Conservation (phyloP, 1,284 basidiomycete genomes). For the Ganoderma sp. region DNA sequence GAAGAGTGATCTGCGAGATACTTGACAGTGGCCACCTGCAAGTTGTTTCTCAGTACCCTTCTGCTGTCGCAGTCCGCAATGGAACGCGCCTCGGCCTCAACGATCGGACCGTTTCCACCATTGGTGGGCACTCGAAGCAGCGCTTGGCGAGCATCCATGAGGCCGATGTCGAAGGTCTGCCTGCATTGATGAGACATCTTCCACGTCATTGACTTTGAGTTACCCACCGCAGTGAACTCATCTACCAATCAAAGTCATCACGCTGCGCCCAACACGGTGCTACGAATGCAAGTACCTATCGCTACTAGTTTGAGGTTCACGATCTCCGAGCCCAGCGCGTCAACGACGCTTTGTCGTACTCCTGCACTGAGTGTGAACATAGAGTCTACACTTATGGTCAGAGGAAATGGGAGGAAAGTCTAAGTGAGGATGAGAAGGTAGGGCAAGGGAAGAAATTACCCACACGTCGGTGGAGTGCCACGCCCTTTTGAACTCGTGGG, state of each 20-base stretch:
- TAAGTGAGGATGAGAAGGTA: conserved; percentile 1
- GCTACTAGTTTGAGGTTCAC: conserved; percentile 8
- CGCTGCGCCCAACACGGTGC: not conserved
- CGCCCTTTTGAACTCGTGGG: not conserved
- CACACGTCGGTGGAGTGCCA: conserved; percentile 6
- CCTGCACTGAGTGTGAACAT: not conserved
- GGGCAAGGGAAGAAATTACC: not conserved
- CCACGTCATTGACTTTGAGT: not conserved
- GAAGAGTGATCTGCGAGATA: conserved; percentile 39
- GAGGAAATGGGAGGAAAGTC: not conserved
- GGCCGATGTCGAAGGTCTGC: conserved; percentile 38
- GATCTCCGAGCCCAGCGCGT: conserved; percentile 15
- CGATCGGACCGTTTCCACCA: conserved; percentile 32
- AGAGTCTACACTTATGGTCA: not conserved
- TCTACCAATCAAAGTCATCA: conserved; percentile 12
- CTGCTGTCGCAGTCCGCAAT: no score
- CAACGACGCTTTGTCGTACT: not conserved
- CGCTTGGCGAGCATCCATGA: conserved; percentile 34
- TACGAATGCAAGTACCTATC: conserved; percentile 11
- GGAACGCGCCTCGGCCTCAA: conserved; percentile 40
- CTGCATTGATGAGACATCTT: not conserved
- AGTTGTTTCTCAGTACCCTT: not conserved
- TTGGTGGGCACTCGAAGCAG: conserved; percentile 34
- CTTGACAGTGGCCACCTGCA: conserved; percentile 40
- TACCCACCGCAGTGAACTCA: conserved; percentile 31